Percentiles rank a stretch among this genome's conserved stretches.
These are phyloP conservation scores for Phialemonium atrogriseum DNA, from an alignment of 2,329 filamentous ascomycete genomes.

Conservation along the genomic window DNA sequence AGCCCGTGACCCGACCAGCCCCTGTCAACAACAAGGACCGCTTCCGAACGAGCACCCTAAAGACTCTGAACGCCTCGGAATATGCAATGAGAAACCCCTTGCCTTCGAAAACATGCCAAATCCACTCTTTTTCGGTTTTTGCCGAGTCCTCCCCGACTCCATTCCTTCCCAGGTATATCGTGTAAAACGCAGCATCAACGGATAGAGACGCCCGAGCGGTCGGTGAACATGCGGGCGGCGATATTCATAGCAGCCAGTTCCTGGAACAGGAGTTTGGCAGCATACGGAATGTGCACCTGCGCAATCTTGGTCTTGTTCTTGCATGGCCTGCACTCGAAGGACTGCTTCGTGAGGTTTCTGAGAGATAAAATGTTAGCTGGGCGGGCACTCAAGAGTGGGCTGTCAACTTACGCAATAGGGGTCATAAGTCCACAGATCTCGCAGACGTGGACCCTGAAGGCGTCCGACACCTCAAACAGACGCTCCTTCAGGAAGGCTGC, in stretches of 20 bases:
- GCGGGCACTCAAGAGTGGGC: constrained; percentile 4
- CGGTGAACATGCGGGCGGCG: constrained; percentile 93
- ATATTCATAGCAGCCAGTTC: constrained; percentile 98
- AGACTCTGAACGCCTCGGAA: no score
- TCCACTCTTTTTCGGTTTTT: constrained; percentile 2
- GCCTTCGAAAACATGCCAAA: no score
- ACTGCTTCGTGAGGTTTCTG: constrained; percentile 88
- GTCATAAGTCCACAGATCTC: constrained; percentile 99
- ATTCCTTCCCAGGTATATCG: not conserved
- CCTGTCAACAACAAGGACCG: no score
- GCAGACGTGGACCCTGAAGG: constrained; percentile 95
- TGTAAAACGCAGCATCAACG: constrained; percentile 32
- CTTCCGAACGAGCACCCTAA: no score
- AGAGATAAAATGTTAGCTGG: constrained; percentile 22
- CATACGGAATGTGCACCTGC: constrained; percentile 95
- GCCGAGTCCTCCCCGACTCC: not conserved
- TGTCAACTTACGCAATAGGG: constrained; percentile 79
- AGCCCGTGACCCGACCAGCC: no score
- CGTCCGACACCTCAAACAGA: constrained; percentile 94
- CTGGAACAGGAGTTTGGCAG: constrained; percentile 96
- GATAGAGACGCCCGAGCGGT: constrained; percentile 66
- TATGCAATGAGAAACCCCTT: no score
- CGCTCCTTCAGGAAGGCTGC: constrained; percentile 96
- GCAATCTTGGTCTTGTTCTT: constrained; percentile 99
- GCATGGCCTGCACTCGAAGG: constrained; percentile 94